Evolutionary conservation across 2,329 filamentous ascomycete species (phyloP), one percentile per base, ranked within the genome.

Genomic region (Emydomyces testavorans): DNA sequence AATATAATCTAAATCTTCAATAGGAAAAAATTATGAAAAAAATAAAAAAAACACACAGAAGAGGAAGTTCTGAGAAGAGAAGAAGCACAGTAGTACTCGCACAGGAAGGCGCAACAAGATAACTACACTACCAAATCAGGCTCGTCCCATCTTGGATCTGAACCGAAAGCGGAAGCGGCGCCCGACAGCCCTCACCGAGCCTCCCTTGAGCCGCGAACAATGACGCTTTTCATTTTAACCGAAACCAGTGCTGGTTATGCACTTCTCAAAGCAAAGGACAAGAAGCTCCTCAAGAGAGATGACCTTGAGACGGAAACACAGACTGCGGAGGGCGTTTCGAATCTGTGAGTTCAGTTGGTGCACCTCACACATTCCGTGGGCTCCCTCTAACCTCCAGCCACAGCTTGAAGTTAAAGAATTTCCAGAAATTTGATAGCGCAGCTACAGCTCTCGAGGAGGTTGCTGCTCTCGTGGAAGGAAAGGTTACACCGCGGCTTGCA

Each of bases 211-310:
- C 51, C 51, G 50, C 56, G n/a, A 55, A 79, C 57, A 56, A 92
- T 92, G 85, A 83, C 84, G 72, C 80, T 92, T 66, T 93, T 94
- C 71, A 85, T 95, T 71, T 81, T 95, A 60, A 83, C 83, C 63
- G 89, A 95, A 73, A 95, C 89, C 67, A 86, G 85, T 70, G 89
- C 89, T 60, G 94, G 92, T 67, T 96, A 96, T 74, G 92, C 89
- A 69, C 80, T 98, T 67, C 88, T 98, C 75, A 96, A 98, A 77
- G 85, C 90, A 60, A 87, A 89, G 68, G 90, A 96, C 78, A 96
- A 95, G 80, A 96, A 96, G 76, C 78, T 96, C 51, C 76, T 98
- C 56, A 92, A 94, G 70, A 82, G 84, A 62, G 83, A 90, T 70
- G 81, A 89, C 62, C 70, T 94, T 54, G 76, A 78, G 46, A 75